Evolutionary conservation across 23 red algal species (phyloP).

Genomic region (Chondrus crispus): DNA sequence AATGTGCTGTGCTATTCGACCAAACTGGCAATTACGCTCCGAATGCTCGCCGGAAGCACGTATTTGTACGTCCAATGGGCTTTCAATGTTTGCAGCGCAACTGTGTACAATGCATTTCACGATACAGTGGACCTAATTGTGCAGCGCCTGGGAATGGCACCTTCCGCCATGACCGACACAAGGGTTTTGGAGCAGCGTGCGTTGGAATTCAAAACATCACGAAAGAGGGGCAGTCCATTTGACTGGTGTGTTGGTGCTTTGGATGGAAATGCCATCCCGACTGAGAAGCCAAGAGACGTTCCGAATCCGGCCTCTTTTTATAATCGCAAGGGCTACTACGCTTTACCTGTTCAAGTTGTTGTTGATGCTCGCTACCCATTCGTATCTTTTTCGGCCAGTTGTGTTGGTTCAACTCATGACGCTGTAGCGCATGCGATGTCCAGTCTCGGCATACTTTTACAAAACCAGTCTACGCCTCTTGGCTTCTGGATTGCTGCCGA

Average conservation of each 20-base stretch:
- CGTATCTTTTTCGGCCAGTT: neutral
- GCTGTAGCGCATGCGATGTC: neutral
- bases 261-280: slow-evolving; percentile 1
- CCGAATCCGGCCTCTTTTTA: slow-evolving; percentile 1
- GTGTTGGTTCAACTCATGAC: slow-evolving; percentile 9
- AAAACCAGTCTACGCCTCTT: neutral
- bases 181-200: neutral
- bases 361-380: neutral
- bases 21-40: neutral
- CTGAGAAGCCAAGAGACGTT: neutral
- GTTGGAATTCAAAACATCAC: neutral
- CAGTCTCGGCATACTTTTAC: neutral
- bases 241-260: neutral
- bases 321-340: slow-evolving; percentile 2
- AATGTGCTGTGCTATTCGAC: no score
- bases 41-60: neutral
- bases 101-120: neutral
- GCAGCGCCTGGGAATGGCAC: neutral
- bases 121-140: neutral
- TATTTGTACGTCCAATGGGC: neutral
- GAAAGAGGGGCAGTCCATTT: neutral
- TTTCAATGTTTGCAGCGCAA: neutral
- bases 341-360: neutral
- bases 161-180: neutral
- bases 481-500: neutral